Percentiles rank a stretch among this genome's conserved stretches.
phyloP scores from a whole-genome alignment of 2,329 filamentous ascomycete genomes.

The Penicillium sp. region DNA sequence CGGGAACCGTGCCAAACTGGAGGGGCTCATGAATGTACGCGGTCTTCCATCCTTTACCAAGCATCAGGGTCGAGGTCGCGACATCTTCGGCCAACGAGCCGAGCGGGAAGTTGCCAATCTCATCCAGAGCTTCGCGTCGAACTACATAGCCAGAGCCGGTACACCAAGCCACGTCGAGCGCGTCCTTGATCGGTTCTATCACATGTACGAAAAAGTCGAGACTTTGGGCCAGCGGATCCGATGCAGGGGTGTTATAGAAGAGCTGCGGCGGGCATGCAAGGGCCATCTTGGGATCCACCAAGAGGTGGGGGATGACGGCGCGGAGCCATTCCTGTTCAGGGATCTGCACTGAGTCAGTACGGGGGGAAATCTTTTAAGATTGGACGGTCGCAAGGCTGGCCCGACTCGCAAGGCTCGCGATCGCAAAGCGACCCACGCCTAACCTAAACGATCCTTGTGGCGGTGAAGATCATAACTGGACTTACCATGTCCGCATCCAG shows the following conservation, averaged over 20 bases:
- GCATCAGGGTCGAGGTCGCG: conserved; percentile 57
- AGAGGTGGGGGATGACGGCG: conserved; percentile 57
- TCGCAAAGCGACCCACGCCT: neutral
- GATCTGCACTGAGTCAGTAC: conserved; percentile 46
- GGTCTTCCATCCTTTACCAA: conserved; percentile 61
- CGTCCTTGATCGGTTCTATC: conserved; percentile 49
- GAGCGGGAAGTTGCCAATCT: conserved; percentile 61
- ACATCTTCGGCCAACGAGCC: conserved; percentile 62
- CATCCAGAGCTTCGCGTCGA: conserved; percentile 58
- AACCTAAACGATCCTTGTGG: neutral
- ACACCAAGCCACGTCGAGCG: conserved; percentile 57
- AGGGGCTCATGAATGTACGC: conserved; percentile 59
- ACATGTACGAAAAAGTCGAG: conserved; percentile 59
- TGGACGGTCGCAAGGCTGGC: too few relatives aligned
- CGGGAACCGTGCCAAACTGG: conserved; percentile 54
- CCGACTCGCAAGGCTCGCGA: neutral
- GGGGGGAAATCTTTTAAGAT: too few relatives aligned
- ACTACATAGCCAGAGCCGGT: conserved; percentile 63
- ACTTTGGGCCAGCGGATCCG: conserved; percentile 58
- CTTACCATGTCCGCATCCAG: conserved; percentile 63
- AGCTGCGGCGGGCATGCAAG: conserved; percentile 61
- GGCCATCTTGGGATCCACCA: conserved; percentile 56
- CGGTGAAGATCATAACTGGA: neutral
- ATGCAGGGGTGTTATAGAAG: conserved; percentile 61
- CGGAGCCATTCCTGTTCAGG: conserved; percentile 60